phyloP scores from a whole-genome alignment of 225 moss, liverwort and hornwort genomes.

The Pseudisothecium myosuroides region DNA sequence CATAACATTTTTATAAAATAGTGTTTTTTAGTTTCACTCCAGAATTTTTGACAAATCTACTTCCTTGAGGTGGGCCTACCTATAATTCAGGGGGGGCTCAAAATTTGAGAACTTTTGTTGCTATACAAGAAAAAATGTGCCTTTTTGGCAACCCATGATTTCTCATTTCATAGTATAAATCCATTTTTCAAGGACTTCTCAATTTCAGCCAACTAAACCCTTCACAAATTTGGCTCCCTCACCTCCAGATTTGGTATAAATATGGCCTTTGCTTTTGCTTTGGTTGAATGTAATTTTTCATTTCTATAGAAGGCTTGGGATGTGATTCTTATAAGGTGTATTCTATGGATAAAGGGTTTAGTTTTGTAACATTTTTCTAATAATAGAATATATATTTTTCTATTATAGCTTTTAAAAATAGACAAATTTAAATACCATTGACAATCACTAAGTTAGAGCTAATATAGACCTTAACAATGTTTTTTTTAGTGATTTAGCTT shows the following conservation, averaged over 20 bases:
- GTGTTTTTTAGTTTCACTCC: rapidly evolving
- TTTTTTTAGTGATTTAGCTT: not conserved
- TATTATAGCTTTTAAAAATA: not conserved
- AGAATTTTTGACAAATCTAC: rapidly evolving
- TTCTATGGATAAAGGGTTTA: not conserved
- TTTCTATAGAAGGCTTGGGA: no score
- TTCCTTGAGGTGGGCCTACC: not conserved
- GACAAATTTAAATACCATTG: not conserved
- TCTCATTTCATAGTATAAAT: not conserved
- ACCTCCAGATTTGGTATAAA: rapidly evolving
- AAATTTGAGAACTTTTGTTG: not conserved
- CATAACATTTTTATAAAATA: not conserved
- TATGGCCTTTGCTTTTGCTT: rapidly evolving
- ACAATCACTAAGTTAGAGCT: not conserved
- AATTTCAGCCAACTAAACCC: not conserved
- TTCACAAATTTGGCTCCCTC: not conserved
- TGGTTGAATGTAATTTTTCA: not conserved
- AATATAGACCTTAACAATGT: not conserved
- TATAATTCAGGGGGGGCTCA: rapidly evolving
- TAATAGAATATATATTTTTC: not conserved
- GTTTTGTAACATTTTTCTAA: not conserved
- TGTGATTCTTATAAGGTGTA: not conserved
- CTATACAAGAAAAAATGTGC: not conserved
- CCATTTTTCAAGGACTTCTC: not conserved
- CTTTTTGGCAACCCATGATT: rapidly evolving